Conservation (phyloP, 768 basidiomycete genomes). For the Megacollybia marginata region DNA sequence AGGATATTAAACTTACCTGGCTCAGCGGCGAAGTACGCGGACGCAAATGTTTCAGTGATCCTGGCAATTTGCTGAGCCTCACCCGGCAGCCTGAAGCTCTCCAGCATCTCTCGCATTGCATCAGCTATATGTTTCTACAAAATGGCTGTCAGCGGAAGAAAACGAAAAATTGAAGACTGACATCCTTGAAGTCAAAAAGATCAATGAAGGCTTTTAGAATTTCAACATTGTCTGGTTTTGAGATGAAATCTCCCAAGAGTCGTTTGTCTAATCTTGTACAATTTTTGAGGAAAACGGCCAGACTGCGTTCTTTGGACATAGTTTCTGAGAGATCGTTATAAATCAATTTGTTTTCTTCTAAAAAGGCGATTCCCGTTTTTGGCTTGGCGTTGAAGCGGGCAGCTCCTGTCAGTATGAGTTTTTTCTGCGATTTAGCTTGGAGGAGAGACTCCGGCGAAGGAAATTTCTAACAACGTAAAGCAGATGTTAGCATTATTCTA, state of each 20-base stretch:
- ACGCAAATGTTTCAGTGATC: conserved; percentile 93
- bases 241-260: conserved; percentile 87
- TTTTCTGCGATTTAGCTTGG: conserved; percentile 77
- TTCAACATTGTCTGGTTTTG: conserved; percentile 79
- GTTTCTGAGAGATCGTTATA: conserved; percentile 54
- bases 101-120: conserved; percentile 90
- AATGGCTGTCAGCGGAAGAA: neutral
- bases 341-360: conserved; percentile 91
- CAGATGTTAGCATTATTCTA: conserved; percentile 1
- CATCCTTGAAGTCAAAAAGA: conserved; percentile 85
- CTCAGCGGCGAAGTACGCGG: conserved; percentile 77
- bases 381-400: conserved; percentile 89
- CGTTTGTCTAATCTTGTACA: conserved; percentile 88
- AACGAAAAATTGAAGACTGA: conserved; percentile 31
- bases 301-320: conserved; percentile 52
- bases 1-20: conserved; percentile 48
- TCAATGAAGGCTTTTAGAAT: conserved; percentile 81
- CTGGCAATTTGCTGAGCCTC: conserved; percentile 90
- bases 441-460: conserved; percentile 50
- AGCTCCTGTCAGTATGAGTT: conserved; percentile 76
- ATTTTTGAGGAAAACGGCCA: conserved; percentile 82
- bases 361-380: conserved; percentile 80
- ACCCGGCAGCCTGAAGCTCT: conserved; percentile 90
- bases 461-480: conserved; percentile 34
- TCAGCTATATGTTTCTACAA: conserved; percentile 88